These are phyloP conservation scores for Blepharisma undulans DNA, from an alignment of 169 alveolate species.

Conservation along the genomic window DNA sequence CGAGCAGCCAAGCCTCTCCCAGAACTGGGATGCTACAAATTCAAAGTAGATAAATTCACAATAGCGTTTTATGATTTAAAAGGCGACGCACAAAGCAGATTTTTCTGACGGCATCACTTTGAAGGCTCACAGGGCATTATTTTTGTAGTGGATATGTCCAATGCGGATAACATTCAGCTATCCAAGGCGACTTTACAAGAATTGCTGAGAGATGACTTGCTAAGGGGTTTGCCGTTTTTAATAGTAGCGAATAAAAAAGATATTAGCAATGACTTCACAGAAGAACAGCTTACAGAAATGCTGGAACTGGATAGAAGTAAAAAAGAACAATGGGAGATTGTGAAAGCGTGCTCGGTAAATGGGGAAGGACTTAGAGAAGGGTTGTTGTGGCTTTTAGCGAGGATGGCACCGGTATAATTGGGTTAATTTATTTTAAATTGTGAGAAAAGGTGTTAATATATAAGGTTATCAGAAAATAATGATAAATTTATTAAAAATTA, in stretches of 20 bases:
- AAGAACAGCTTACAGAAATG: neutral
- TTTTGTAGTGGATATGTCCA: neutral
- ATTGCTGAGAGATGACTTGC: neutral
- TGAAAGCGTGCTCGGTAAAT: neutral
- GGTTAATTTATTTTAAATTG: neutral
- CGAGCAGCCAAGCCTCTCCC: conserved; percentile 36
- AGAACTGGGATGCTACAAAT: conserved; percentile 29
- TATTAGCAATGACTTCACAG: neutral
- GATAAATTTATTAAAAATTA: too few species aligned
- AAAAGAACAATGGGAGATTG: neutral
- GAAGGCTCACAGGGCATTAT: conserved; percentile 34
- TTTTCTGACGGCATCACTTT: conserved; percentile 32
- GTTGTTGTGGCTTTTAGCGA: neutral
- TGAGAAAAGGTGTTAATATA: too few species aligned
- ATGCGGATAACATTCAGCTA: neutral
- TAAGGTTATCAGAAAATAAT: too few species aligned
- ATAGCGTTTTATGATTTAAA: conserved; percentile 22
- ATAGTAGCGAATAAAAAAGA: conserved; percentile 12
- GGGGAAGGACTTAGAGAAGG: conserved; percentile 18
- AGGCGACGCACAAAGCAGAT: conserved; percentile 28
- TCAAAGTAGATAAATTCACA: conserved; percentile 25
- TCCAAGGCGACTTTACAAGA: conserved; percentile 17
- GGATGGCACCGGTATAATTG: neutral
- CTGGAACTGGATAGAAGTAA: neutral
- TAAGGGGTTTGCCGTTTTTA: conserved; percentile 26